A percentile compares a stretch with the other conserved stretches of the same genome.
Evolutionary conservation across 2,329 filamentous ascomycete genomes (phyloP).

Genomic region (Endothia cerciana): DNA sequence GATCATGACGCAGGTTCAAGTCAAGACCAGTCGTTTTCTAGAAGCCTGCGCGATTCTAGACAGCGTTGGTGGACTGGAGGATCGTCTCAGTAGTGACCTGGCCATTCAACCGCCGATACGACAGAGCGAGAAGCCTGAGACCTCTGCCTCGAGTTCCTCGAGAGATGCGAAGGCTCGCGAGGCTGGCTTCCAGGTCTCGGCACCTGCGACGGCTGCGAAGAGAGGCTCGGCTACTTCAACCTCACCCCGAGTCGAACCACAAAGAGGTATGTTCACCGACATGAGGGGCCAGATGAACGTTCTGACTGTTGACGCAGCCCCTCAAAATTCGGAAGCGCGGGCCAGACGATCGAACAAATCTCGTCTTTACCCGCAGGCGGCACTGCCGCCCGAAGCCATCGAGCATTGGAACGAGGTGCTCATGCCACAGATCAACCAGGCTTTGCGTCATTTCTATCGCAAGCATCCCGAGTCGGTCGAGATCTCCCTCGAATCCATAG

Average conservation of each 20-base stretch:
- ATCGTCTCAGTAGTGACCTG: conserved; percentile 54
- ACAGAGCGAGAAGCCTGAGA: conserved; percentile 18
- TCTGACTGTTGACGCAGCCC: conserved; percentile 18
- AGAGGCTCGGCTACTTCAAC: conserved; percentile 1
- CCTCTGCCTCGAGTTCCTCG: conserved; percentile 22
- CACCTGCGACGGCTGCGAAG: neutral
- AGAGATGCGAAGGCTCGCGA: conserved; percentile 28
- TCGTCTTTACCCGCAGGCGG: conserved; percentile 63
- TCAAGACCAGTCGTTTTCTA: conserved; percentile 59
- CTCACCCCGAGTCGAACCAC: conserved; percentile 14
- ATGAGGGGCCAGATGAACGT: neutral
- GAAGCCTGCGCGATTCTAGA: conserved; percentile 67
- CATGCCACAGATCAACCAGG: conserved; percentile 74
- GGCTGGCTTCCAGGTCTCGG: conserved; percentile 18
- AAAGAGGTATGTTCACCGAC: conserved; percentile 24
- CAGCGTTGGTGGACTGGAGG: conserved; percentile 59
- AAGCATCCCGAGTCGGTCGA: conserved; percentile 78
- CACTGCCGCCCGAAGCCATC: conserved; percentile 62
- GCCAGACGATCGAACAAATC: conserved; percentile 45
- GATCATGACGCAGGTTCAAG: conserved; percentile 57
- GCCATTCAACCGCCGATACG: conserved; percentile 30
- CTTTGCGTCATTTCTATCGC: conserved; percentile 71
- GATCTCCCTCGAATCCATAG: conserved; percentile 76
- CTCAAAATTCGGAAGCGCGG: conserved; percentile 27
- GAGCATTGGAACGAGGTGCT: conserved; percentile 73